Evolutionary conservation across 2,329 filamentous ascomycete genomes (phyloP).

Genomic region (Colletotrichum brevisporum): DNA sequence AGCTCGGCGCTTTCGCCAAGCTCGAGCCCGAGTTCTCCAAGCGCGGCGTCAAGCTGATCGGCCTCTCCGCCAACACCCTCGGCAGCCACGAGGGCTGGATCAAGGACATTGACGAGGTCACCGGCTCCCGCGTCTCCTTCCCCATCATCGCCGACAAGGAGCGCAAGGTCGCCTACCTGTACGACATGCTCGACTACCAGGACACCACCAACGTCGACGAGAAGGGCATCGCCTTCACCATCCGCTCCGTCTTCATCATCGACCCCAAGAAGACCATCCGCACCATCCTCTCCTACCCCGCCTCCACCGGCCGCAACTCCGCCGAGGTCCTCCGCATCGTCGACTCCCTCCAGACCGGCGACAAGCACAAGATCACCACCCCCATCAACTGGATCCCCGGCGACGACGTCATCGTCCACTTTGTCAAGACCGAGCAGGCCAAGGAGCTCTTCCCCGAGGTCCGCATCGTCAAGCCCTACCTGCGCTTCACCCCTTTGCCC

Average conservation of each 20-base stretch:
- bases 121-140: constrained; percentile 78
- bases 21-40: constrained; percentile 89
- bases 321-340: constrained; percentile 84
- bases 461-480: constrained; percentile 78
- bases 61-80: constrained; percentile 88
- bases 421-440: constrained; percentile 88
- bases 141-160: constrained; percentile 87
- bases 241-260: constrained; percentile 95
- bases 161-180: constrained; percentile 81
- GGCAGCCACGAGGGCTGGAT: constrained; percentile 91
- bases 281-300: constrained; percentile 92
- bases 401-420: constrained; percentile 93
- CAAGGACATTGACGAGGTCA: constrained; percentile 87
- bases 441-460: constrained; percentile 88
- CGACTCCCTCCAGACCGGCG: constrained; percentile 85
- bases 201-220: constrained; percentile 85
- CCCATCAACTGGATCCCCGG: constrained; percentile 93
- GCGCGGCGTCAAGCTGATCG: constrained; percentile 91
- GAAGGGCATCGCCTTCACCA: constrained; percentile 92
- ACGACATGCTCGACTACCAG: constrained; percentile 89
- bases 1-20: constrained; percentile 93
- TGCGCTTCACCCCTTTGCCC: constrained; percentile 79
- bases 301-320: constrained; percentile 88
- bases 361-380: constrained; percentile 89
- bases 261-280: constrained; percentile 95